Evolutionary conservation across 2,329 filamentous ascomycete genomes (phyloP), one percentile per base, ranked within the genome.

Genomic region (Penicillium capsulatum): DNA sequence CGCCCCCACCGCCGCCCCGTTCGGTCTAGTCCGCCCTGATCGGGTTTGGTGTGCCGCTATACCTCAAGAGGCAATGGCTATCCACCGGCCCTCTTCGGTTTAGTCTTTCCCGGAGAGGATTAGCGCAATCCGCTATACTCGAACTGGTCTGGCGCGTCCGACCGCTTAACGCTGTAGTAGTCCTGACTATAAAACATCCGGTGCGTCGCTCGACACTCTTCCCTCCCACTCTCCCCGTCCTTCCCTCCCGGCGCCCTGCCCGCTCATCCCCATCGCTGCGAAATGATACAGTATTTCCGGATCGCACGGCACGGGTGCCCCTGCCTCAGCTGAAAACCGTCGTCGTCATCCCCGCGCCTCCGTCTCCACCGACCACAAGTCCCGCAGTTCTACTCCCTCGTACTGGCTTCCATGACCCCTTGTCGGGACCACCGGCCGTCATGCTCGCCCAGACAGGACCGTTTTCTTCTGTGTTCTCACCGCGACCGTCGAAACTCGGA

Each of bases 251-350:
- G 33, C 11, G 3, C 27, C 36, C 9, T 31, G 9, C 33, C 1
- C 17, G 11, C 32, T 24, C 17, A 14, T 28, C 26, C 26, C 26
- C n/a, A 28, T 15, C 19, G 17, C 19, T 24, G 32, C 34, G 33
- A 40, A 40, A 40, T 40, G 38, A 29, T 40, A 40, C 32, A 24
- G 33, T 40, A 40, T 36, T 36, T 36, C 38, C 33, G 38, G 38
- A 40, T 40, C 38, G 33, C 28, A 40, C 32, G 32, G 38, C 9
- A 36, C 11, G 2, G 26, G 13, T 4, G 19, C 19, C 37, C 32
- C 38, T 28, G n/a, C 34, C 30, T 36, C 16, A 40, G 38, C 38
- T 40, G 16, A 20, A 22, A 29, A 36, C 29, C 28, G 31, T 40
- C 33, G 37, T 34, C 0, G 32, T 40, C 26, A 32, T 32, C 37